Base-by-base conservation (phyloP, 352 stramenopile species). In the Phytophthora pseudosyringae region DNA sequence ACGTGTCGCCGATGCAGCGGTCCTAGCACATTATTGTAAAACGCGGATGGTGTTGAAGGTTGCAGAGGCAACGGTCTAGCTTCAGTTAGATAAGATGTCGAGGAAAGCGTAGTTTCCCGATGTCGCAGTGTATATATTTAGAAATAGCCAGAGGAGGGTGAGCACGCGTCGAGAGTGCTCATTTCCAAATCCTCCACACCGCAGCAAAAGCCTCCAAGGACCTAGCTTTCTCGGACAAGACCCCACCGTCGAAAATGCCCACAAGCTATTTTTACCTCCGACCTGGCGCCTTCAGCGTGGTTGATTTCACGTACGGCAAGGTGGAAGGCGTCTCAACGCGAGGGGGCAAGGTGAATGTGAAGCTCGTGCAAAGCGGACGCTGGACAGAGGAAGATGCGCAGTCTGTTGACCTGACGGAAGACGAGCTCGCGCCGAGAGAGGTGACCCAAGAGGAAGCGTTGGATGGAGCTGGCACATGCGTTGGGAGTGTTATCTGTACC, bases 381-480 rank as follows among this genome's bases (percentile, higher is more conserved):
- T 64, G 44, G 56, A 11, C 5, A 11, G 13, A 21, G 7, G 45
- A 55, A 11, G 15, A 56, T 12, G 32, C 18, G 0, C 21, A 54
- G n/a, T 26, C 9, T 2, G 18, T 51, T 1, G 26, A 50, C 2
- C 12, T 51, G 11, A 0, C 31, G 3, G 3, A 28, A 7, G 7
- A 7, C 4, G 51, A 50, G 5, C 9, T 59, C 6, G 15, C 2
- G 4, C 18, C 38, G 0, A n/a, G 51, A 31, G 45, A 10, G 25
- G 46, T 60, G 43, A 39, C 31, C 1, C 15, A 31, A 3, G 59
- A 41, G 0, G 59, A 61, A 31, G 50, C 59, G 0, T 25, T 60
- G 16, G n/a, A 48, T 21, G 59, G 60, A 4, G 45, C n/a, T 16
- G 60, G 60, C 4, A 69, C 53, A 5, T 69, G 41, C 36, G 54